phyloP scores from a whole-genome alignment of 1,139 yeast species.

The Debaryomyces udenii region DNA sequence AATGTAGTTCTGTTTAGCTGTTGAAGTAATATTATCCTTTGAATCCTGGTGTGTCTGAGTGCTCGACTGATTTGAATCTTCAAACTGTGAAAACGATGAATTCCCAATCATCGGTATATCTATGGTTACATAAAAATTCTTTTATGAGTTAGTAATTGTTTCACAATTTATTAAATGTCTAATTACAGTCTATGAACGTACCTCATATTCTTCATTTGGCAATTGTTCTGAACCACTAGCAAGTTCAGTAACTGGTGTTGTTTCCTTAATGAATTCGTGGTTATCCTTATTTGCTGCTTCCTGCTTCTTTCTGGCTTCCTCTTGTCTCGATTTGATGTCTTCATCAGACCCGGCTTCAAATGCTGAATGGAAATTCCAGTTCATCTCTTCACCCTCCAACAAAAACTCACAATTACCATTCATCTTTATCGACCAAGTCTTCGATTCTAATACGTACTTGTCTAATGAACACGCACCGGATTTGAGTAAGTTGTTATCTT shows the following conservation, averaged over 20 bases:
- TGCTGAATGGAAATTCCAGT: slow-evolving; percentile 74
- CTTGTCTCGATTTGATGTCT: slow-evolving; percentile 57
- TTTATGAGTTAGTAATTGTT: slow-evolving; percentile 13
- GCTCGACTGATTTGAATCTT: slow-evolving; percentile 10
- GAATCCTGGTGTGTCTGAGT: slow-evolving; percentile 15
- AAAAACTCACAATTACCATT: slow-evolving; percentile 74
- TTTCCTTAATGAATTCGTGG: slow-evolving; percentile 13
- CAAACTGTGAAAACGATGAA: slow-evolving; percentile 11
- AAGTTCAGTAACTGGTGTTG: slow-evolving; percentile 22
- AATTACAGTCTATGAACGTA: slow-evolving; percentile 28
- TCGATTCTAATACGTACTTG: slow-evolving; percentile 27
- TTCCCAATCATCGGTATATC: slow-evolving; percentile 42
- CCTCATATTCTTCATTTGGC: slow-evolving; percentile 39
- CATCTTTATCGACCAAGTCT: slow-evolving; percentile 57
- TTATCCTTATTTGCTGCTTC: slow-evolving; percentile 12
- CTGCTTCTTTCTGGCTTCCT: slow-evolving; percentile 20
- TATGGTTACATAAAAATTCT: slow-evolving; percentile 47
- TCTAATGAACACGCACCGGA: slow-evolving; percentile 54
- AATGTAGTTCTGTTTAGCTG: slow-evolving; percentile 24
- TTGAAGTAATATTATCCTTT: slow-evolving; percentile 7
- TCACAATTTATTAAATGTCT: slow-evolving; percentile 11
- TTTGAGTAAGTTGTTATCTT: slow-evolving; percentile 39
- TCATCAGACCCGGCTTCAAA: slow-evolving; percentile 81
- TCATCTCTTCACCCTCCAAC: slow-evolving; percentile 84
- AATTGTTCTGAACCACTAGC: slow-evolving; percentile 24